Conservation (phyloP, 768 basidiomycete species). For the Psilocybe cyanescens region DNA sequence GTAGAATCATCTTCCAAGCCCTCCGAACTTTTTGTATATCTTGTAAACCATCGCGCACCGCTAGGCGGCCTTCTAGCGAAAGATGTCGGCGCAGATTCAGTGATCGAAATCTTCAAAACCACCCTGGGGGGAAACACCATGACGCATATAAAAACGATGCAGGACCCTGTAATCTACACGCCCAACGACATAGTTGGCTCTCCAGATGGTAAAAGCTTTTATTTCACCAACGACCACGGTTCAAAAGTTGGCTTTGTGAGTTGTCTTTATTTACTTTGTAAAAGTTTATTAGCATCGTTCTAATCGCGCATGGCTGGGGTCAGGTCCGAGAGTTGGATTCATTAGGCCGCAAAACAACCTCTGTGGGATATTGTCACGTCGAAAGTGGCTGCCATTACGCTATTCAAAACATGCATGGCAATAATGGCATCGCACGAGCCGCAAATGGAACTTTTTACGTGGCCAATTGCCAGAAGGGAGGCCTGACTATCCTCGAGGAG, state of each 20-base stretch:
- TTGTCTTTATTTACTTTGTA: neutral
- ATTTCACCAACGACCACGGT: conserved; percentile 71
- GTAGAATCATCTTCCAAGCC: conserved; percentile 54
- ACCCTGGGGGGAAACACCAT: conserved; percentile 44
- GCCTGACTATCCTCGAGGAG: conserved; percentile 55
- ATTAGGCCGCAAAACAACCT: conserved; percentile 41
- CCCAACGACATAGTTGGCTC: conserved; percentile 78
- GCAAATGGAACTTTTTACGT: conserved; percentile 71
- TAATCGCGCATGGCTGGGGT: conserved; percentile 16
- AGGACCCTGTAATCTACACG: conserved; percentile 56
- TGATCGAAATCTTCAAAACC: conserved; percentile 71
- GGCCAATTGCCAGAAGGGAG: conserved; percentile 45
- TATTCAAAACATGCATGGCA: conserved; percentile 48
- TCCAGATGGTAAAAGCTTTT: conserved; percentile 64
- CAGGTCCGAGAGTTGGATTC: conserved; percentile 30
- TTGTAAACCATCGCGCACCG: conserved; percentile 74
- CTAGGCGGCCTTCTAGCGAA: conserved; percentile 36
- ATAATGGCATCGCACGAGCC: conserved; percentile 66
- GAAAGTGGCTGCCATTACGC: conserved; percentile 65
- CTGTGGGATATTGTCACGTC: conserved; percentile 68
- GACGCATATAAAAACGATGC: conserved; percentile 60
- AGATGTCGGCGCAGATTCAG: conserved; percentile 68
- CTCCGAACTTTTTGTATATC: conserved; percentile 60
- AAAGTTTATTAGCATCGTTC: neutral
- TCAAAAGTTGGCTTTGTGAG: conserved; percentile 58